phyloP scores from a whole-genome alignment of 176 grass and related monocot species.

The Oryza punctata region DNA sequence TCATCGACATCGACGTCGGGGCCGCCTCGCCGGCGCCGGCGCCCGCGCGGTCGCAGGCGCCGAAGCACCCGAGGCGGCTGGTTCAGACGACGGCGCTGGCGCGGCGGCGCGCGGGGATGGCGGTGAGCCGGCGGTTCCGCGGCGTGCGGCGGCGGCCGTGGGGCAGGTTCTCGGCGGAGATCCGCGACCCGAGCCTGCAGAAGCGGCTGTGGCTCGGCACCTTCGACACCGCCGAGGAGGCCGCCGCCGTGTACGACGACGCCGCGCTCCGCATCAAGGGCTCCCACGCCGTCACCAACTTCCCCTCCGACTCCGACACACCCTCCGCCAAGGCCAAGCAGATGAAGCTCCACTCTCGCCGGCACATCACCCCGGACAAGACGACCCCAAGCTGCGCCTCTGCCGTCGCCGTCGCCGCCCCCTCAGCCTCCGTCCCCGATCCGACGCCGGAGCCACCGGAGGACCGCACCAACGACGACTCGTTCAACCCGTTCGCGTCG shows the following conservation, averaged over 20 bases:
- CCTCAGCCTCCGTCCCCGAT: neutral
- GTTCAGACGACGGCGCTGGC: neutral
- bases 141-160: conserved; percentile 64
- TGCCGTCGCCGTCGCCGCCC: neutral
- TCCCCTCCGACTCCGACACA: neutral
- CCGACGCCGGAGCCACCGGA: neutral
- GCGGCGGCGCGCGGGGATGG: neutral
- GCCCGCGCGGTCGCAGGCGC: neutral
- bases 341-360: neutral
- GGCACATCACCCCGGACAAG: neutral
- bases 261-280: conserved; percentile 61
- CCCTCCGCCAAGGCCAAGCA: neutral
- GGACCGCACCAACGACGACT: neutral
- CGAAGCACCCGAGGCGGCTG: neutral
- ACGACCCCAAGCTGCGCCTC: neutral
- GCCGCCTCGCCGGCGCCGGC: neutral
- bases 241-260: conserved; percentile 65
- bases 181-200: conserved; percentile 53
- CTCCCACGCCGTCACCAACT: conserved; percentile 49
- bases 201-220: conserved; percentile 95
- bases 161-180: conserved; percentile 71
- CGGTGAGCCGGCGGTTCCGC: conserved; percentile 32
- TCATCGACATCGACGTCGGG: conserved; percentile 50
- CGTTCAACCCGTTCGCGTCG: conserved; percentile 46
- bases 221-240: conserved; percentile 90